Evolutionary conservation across 257 asterid species (phyloP).

Genomic region (Penstemon barbatus): DNA sequence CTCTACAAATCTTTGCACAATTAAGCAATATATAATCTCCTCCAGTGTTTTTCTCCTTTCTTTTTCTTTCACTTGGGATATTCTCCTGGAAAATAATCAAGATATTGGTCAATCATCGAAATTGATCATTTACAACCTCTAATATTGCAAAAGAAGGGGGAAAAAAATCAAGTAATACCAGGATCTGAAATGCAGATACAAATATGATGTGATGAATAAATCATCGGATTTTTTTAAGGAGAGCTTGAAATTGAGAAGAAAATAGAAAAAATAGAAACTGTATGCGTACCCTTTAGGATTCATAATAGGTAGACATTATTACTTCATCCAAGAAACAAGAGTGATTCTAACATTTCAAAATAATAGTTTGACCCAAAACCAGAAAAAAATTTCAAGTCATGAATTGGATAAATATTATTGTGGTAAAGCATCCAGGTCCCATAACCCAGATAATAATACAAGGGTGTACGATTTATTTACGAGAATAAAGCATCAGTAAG

Average conservation of each 20-base stretch:
- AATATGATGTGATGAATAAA: not conserved
- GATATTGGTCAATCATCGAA: constrained; percentile 17
- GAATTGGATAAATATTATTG: not conserved
- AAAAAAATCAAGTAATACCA: not conserved
- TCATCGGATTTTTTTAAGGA: not conserved
- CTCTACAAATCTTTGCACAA: constrained; percentile 74
- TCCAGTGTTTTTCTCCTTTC: constrained; percentile 71
- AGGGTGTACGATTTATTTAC: not conserved
- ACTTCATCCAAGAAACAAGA: not conserved
- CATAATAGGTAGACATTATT: not conserved
- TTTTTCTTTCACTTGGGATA: constrained; percentile 84
- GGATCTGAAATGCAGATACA: not conserved
- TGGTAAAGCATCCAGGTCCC: not conserved
- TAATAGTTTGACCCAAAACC: not conserved
- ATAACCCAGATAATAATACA: not conserved
- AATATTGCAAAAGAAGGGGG: not conserved
- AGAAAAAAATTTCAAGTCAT: not conserved
- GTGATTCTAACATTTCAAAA: not conserved
- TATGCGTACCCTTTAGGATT: not conserved
- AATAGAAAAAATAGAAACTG: not conserved
- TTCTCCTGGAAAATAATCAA: constrained; percentile 70
- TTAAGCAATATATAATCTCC: constrained; percentile 78
- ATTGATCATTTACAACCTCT: not conserved
- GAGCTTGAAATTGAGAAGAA: not conserved
- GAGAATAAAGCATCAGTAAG: not conserved